A percentile compares a stretch with the other conserved stretches of the same genome.
Evolutionary conservation across 1,284 basidiomycete species (phyloP).

Genomic region (Cryptococcus neoformans): DNA sequence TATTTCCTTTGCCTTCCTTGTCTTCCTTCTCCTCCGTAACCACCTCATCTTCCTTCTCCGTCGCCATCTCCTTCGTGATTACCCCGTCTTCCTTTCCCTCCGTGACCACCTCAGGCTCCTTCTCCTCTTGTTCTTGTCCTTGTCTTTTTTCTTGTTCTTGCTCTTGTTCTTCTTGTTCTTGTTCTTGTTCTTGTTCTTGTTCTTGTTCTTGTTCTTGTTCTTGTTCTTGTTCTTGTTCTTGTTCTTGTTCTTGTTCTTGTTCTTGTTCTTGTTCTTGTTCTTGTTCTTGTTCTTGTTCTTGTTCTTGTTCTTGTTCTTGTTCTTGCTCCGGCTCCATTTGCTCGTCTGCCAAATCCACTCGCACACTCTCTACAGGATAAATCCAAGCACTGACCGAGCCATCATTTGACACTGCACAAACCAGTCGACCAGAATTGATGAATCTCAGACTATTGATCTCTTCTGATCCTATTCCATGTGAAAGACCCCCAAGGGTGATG

Average conservation of each 20-base stretch:
- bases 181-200: not conserved
- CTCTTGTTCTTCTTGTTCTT: constrained; percentile 6
- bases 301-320: not conserved
- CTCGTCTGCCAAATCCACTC: no score
- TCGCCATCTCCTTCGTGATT: not conserved
- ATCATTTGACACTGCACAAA: constrained; percentile 41
- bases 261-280: not conserved
- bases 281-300: not conserved
- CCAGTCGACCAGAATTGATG: constrained; percentile 29
- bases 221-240: constrained; percentile 5
- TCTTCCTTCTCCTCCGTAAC: no score
- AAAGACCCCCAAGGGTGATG: constrained; percentile 28
- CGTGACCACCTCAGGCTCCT: not conserved
- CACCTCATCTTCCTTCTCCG: not conserved
- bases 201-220: constrained; percentile 3
- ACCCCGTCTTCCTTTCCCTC: not conserved
- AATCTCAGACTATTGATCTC: constrained; percentile 45
- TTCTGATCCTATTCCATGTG: constrained; percentile 30
- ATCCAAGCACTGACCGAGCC: constrained; percentile 40
- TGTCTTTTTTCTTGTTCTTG: constrained; percentile 1
- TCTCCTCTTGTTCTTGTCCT: not conserved
- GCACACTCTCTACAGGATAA: constrained; percentile 23
- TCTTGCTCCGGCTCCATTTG: not conserved
- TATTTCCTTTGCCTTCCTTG: no score
- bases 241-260: not conserved